Conservation (phyloP, 768 basidiomycete species). For the Hericium erinaceus region DNA sequence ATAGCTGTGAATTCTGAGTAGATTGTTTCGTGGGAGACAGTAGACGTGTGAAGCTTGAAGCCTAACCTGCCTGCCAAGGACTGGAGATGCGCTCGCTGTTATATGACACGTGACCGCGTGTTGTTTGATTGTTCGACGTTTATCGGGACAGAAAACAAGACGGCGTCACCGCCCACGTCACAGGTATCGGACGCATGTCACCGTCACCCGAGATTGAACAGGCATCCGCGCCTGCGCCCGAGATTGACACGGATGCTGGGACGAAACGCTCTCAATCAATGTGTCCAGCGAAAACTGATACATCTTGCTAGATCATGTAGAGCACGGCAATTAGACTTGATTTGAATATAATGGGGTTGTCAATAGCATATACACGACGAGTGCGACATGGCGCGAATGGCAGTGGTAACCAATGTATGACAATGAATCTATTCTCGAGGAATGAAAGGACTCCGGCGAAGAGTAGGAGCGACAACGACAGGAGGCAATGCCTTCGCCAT, state of each 20-base stretch:
- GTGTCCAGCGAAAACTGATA: too few relatives aligned
- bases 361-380: not conserved
- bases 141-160: not conserved
- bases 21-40: not conserved
- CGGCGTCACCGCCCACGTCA: too few relatives aligned
- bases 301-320: too few relatives aligned
- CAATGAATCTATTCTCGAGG: constrained; percentile 45
- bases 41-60: not conserved
- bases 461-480: constrained; percentile 62
- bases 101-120: constrained; percentile 1
- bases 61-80: not conserved
- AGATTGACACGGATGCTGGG: too few relatives aligned
- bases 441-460: constrained; percentile 65
- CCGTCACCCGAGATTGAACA: too few relatives aligned
- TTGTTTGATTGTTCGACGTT: not conserved
- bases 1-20: too few relatives aligned
- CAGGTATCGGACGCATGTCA: too few relatives aligned
- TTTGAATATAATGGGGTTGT: not conserved
- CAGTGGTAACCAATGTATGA: not conserved
- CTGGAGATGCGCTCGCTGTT: not conserved
- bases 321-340: not conserved
- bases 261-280: too few relatives aligned
- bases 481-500: constrained; percentile 58
- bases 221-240: too few relatives aligned
- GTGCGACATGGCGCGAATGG: not conserved